These are phyloP conservation scores for Sclerotinia spermophila DNA, from an alignment of 2,329 filamentous ascomycete species.

Conservation along the genomic window DNA sequence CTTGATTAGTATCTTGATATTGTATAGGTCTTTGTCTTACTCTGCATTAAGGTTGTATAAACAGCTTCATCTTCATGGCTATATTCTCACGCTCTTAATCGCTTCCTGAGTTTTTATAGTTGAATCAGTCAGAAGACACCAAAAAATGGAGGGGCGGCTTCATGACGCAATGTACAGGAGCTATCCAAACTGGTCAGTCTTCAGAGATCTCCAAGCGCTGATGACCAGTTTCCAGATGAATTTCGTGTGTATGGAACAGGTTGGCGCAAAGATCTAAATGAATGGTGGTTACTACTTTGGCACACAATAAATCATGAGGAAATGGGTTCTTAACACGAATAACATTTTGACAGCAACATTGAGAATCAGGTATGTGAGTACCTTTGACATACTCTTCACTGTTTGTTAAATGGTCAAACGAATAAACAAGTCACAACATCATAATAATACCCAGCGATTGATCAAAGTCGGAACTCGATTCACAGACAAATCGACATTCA, in stretches of 20 bases:
- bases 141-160: not conserved
- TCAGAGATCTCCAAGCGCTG: too few species aligned
- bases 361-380: not conserved
- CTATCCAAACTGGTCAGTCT: not conserved
- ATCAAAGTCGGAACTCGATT: not conserved
- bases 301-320: not conserved
- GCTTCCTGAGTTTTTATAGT: too few species aligned
- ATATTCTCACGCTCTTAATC: too few species aligned
- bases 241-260: not conserved
- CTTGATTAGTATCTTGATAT: too few species aligned
- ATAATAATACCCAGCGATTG: too few species aligned
- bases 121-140: too few species aligned
- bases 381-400: not conserved
- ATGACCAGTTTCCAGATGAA: too few species aligned
- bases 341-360: not conserved
- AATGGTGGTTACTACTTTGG: not conserved
- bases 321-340: not conserved
- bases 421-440: not conserved
- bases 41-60: too few species aligned
- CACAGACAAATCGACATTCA: not conserved
- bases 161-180: not conserved
- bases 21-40: too few species aligned
- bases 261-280: not conserved
- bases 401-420: too few species aligned
- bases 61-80: too few species aligned